Conservation (phyloP, 129 eudicot species). For the carrot (Daucus carota) region DH1_v3.0 NC_030381.2:4137501-4138000, state of each 20-base stretch:
- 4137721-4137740: background rate
- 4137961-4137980: constrained; percentile 42
- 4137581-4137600: background rate
- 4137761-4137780: constrained; percentile 88
- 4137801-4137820: constrained; percentile 44
- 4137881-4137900: constrained; percentile 71
- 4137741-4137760: constrained; percentile 63
- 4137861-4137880: constrained; percentile 85
- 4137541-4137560: background rate
- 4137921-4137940: constrained; percentile 58
- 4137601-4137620: background rate
- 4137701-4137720: background rate
- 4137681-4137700: background rate
- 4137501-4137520: background rate
- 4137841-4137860: constrained; percentile 81
- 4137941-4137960: constrained; percentile 78
- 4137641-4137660: background rate
- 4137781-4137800: constrained; percentile 60
- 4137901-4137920: constrained; percentile 62
- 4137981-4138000: constrained; percentile 74
- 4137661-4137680: background rate
- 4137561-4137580: background rate
- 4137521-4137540: background rate
- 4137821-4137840: constrained; percentile 62
- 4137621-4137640: background rate